A percentile compares a stretch with the other conserved stretches of the same genome.
These are phyloP conservation scores for Aspergillus phoenicis DNA, from an alignment of 2,329 filamentous ascomycete genomes.

Conservation along the genomic window DNA sequence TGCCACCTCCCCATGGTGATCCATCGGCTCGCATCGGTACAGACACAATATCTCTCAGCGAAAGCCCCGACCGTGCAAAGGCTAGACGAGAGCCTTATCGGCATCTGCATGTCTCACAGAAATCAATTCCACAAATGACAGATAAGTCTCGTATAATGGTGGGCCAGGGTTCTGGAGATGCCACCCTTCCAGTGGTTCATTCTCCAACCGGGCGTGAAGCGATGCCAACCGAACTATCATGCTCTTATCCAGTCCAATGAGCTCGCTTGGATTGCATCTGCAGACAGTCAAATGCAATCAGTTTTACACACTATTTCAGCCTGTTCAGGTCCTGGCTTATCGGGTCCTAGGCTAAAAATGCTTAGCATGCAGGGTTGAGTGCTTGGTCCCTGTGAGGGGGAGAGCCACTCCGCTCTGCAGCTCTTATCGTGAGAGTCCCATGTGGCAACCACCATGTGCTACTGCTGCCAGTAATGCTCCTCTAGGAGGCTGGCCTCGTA, in stretches of 20 bases:
- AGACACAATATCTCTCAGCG: neutral
- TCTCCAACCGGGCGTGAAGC: neutral
- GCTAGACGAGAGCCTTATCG: neutral
- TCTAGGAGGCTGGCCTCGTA: neutral
- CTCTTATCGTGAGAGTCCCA: neutral
- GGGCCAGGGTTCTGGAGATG: neutral
- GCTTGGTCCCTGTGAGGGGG: neutral
- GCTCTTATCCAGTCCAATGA: neutral
- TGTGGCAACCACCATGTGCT: neutral
- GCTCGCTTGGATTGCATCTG: neutral
- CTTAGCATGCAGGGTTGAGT: conserved; percentile 5
- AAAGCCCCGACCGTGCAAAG: neutral
- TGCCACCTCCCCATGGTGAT: neutral
- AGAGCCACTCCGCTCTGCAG: neutral
- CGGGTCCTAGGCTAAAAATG: neutral
- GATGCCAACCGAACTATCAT: neutral
- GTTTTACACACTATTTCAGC: neutral
- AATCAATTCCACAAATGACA: neutral
- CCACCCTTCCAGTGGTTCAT: neutral
- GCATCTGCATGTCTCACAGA: neutral
- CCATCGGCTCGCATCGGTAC: neutral
- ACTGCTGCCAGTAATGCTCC: neutral
- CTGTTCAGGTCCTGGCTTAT: neutral
- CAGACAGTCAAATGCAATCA: neutral
- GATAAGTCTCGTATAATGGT: neutral